Evolutionary conservation across 768 basidiomycete species (phyloP), one percentile per base, ranked within the genome.

Genomic region (Boletus sp.): DNA sequence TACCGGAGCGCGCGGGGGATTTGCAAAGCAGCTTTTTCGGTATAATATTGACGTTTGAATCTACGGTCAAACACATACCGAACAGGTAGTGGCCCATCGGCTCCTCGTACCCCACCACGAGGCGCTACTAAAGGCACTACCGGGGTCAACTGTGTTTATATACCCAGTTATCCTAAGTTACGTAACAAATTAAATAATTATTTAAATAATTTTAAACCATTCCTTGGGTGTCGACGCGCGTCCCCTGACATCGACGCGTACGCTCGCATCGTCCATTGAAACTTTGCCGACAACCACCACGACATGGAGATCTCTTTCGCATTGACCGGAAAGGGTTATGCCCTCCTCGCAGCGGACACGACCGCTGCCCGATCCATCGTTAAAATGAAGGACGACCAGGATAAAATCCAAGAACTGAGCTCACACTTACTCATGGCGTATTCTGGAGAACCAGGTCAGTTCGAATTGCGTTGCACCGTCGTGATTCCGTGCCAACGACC

Each of bases 321-420:
- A 35, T 68, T 98, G 51, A 90, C 83, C 38, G 95, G 95, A 47
- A 96, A 97, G 70, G 95, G 86, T 65, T 99, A 93, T 74, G 88
- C 93, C 52, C 82, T 99, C 58, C 75, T 99, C 63, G 93, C 95
- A 2, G 85, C 94, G 10, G 96, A 98, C 73, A 93, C 88, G 8
- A 90, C 86, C 14, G 84, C 93, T 8, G 84, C 88, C 4, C 82
- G 92, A 62, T 97, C 93, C 32, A 92, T 99, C 73, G 87, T 98
- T 69, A 96, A 94, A 76, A 97, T 98, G 93, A 97, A 98, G 77
- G 70, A 80, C 35, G 93, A 97, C 73, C 90, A 92, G 75, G 95
- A 98, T 79, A 98, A 98, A 77, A 92, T 96, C 78, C 93, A 94
- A 73, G 79, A 82, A 23, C 80, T 99, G 40, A 87, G 91, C 57